These are phyloP conservation scores for Hymenochaete sp. DNA, from an alignment of 1,284 basidiomycete genomes.

Conservation along the genomic window DNA sequence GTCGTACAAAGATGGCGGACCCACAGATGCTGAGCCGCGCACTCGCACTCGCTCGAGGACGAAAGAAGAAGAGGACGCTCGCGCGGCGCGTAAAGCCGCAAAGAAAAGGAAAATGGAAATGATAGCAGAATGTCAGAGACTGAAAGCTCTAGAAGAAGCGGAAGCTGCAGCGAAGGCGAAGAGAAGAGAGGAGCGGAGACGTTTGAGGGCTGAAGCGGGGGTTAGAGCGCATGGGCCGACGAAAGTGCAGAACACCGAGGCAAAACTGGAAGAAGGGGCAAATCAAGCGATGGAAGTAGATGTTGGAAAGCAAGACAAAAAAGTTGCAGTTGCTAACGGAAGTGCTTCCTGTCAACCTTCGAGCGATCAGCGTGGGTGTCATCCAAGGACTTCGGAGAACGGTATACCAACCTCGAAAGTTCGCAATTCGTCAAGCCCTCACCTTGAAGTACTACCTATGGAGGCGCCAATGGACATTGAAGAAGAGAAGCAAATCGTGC, in stretches of 20 bases:
- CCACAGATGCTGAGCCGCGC: neutral
- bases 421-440: too few species aligned
- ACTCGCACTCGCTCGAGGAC: neutral
- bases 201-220: neutral
- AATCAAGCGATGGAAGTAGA: neutral
- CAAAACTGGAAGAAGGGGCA: neutral
- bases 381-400: too few species aligned
- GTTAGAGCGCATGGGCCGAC: neutral
- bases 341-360: neutral
- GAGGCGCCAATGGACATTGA: too few species aligned
- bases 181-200: neutral
- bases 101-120: neutral
- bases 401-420: too few species aligned
- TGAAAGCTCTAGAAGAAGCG: neutral
- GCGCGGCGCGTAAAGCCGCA: neutral
- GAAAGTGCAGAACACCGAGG: neutral
- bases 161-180: neutral
- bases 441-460: too few species aligned
- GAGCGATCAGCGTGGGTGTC: too few species aligned
- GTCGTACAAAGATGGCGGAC: too few species aligned
- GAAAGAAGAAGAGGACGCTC: neutral
- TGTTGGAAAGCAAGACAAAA: neutral
- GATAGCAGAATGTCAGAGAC: too few species aligned
- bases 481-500: too few species aligned
- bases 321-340: neutral